These are phyloP conservation scores for Colletotrichum aenigma DNA, from an alignment of 2,329 filamentous ascomycete species.

Conservation along the genomic window DNA sequence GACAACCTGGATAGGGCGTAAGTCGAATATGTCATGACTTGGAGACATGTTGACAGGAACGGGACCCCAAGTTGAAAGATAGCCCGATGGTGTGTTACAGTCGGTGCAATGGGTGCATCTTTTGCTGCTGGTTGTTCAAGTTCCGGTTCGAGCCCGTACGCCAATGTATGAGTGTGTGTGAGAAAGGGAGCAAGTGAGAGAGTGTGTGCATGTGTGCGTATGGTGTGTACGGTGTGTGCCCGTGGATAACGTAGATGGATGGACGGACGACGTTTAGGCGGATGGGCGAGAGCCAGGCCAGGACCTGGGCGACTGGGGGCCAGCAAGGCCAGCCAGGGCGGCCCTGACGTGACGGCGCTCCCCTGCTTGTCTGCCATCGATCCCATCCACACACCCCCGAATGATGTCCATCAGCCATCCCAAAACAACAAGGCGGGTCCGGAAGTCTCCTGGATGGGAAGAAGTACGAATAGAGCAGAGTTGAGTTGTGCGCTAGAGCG, in stretches of 20 bases:
- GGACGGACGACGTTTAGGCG: slow-evolving; percentile 4
- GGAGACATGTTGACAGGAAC: slow-evolving; percentile 6
- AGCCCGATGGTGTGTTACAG: neutral
- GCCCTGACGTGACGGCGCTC: slow-evolving; percentile 7
- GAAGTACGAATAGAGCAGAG: neutral
- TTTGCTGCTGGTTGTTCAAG: neutral
- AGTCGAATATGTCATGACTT: slow-evolving; percentile 13
- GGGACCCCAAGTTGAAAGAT: neutral
- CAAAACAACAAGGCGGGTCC: slow-evolving; percentile 10
- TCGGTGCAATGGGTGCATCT: neutral
- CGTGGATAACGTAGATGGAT: neutral
- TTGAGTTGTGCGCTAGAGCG: slow-evolving; percentile 18
- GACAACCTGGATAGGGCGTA: neutral
- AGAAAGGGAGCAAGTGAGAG: neutral
- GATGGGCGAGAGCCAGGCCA: neutral
- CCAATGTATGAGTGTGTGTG: neutral
- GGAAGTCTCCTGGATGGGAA: slow-evolving; percentile 6
- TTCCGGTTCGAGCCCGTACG: neutral
- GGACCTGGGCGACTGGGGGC: neutral
- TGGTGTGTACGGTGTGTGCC: neutral
- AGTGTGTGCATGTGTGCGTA: neutral
- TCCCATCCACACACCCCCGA: neutral
- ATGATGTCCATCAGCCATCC: slow-evolving; percentile 2
- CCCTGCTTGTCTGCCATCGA: neutral
- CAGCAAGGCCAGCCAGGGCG: neutral